These are phyloP conservation scores for Gossypium trilobum DNA, from an alignment of 441 rosid genomes.

Conservation along the genomic window DNA sequence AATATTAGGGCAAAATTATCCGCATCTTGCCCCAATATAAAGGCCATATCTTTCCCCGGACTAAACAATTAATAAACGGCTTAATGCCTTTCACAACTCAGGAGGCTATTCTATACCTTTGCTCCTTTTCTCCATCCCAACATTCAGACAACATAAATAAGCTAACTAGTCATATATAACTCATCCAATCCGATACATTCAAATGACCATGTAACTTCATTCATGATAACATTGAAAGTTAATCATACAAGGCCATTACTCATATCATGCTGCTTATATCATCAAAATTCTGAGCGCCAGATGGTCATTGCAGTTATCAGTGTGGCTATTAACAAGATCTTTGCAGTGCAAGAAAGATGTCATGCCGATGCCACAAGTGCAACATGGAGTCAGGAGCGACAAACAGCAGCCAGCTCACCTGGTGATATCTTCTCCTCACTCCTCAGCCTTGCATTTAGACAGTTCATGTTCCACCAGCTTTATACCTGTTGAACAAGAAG, in stretches of 20 bases:
- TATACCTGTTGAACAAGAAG: conserved; percentile 56
- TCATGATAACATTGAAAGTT: not conserved
- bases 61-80: not conserved
- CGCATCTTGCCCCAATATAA: not conserved
- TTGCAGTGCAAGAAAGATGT: not conserved
- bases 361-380: not conserved
- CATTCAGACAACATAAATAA: not conserved
- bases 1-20: not conserved
- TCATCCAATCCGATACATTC: not conserved
- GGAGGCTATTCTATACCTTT: not conserved
- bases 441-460: conserved; percentile 18
- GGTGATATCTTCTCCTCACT: conserved; percentile 11
- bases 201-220: not conserved
- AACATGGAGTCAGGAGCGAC: not conserved
- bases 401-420: not conserved
- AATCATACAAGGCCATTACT: not conserved
- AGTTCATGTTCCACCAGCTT: conserved; percentile 44
- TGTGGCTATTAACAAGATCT: not conserved
- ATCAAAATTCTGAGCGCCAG: not conserved
- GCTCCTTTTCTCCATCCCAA: not conserved
- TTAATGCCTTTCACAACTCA: not conserved
- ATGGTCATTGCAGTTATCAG: not conserved
- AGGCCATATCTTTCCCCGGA: not conserved
- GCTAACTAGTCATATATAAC: not conserved
- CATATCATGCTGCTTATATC: conserved; percentile 1